These are phyloP conservation scores for Phytophthora capsici DNA, from an alignment of 352 stramenopile species.

Conservation along the genomic window DNA sequence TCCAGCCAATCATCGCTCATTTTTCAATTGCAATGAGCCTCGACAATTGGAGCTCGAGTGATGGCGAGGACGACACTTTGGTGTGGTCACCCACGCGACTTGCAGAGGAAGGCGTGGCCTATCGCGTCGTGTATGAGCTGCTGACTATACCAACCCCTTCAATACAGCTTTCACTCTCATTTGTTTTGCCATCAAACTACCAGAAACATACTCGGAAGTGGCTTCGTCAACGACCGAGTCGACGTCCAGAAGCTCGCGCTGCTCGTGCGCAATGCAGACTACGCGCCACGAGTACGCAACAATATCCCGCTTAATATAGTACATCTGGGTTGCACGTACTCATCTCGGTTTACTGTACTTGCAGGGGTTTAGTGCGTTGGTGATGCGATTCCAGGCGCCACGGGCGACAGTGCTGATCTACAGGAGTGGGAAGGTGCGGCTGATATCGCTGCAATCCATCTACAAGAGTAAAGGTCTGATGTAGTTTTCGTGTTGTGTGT, in stretches of 20 bases:
- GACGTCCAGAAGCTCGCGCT: constrained; percentile 72
- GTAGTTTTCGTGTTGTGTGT: background rate
- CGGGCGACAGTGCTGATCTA: constrained; percentile 68
- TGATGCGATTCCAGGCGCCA: constrained; percentile 68
- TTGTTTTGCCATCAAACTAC: background rate
- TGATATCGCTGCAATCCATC: background rate
- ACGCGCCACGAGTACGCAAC: constrained; percentile 54
- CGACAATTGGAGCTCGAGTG: constrained; percentile 35
- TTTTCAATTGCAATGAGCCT: constrained; percentile 28
- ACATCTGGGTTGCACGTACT: background rate
- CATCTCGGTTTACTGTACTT: background rate
- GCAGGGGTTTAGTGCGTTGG: constrained; percentile 68
- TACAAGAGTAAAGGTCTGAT: too few relatives aligned
- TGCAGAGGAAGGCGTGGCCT: constrained; percentile 55
- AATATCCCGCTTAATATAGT: background rate
- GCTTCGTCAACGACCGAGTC: constrained; percentile 54
- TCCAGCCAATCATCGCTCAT: constrained; percentile 26
- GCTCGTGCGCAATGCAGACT: constrained; percentile 77
- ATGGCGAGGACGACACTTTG: constrained; percentile 18
- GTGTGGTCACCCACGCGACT: constrained; percentile 54
- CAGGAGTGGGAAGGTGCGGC: constrained; percentile 64
- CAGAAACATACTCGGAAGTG: constrained; percentile 74
- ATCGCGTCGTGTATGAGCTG: constrained; percentile 62
- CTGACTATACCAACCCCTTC: background rate
- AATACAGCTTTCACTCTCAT: constrained; percentile 2